Percentiles rank a stretch among this genome's conserved stretches.
Conservation (phyloP, 352 stramenopile species). For the Phytophthora palmivora region DNA sequence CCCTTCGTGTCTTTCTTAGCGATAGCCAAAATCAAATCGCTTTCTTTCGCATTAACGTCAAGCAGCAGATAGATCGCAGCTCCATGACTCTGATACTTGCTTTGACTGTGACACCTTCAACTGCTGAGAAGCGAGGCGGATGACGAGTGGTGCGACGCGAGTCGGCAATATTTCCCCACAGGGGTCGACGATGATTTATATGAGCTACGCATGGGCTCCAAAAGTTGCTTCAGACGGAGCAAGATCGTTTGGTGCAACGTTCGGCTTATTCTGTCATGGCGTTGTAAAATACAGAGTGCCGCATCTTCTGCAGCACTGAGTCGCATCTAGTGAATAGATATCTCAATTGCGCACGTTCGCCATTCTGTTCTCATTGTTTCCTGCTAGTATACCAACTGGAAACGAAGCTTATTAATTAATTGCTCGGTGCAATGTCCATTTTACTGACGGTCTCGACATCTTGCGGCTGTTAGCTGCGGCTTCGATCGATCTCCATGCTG, state of each 20-base stretch:
- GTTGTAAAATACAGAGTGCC: slow-evolving; percentile 16
- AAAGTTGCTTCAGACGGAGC: slow-evolving; percentile 15
- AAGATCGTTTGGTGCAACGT: slow-evolving; percentile 4
- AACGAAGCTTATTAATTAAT: too few species aligned
- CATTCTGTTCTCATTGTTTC: too few species aligned
- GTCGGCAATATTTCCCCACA: slow-evolving; percentile 17
- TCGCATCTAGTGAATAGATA: slow-evolving; percentile 3
- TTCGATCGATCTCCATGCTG: slow-evolving; percentile 15
- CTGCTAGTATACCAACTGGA: too few species aligned
- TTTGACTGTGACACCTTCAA: neutral
- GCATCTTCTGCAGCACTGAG: slow-evolving; percentile 10
- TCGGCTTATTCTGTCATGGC: slow-evolving; percentile 18
- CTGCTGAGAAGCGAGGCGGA: neutral
- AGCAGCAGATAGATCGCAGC: slow-evolving; percentile 15
- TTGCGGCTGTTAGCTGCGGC: slow-evolving; percentile 6
- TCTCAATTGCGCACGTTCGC: too few species aligned
- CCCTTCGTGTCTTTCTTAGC: neutral
- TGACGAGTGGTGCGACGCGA: slow-evolving; percentile 9
- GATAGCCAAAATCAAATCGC: too few species aligned
- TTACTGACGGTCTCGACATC: too few species aligned
- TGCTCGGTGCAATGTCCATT: too few species aligned
- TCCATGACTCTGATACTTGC: slow-evolving; percentile 3
- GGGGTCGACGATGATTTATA: slow-evolving; percentile 26
- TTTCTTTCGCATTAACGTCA: slow-evolving; percentile 9
- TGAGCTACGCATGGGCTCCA: slow-evolving; percentile 28